phyloP scores from a whole-genome alignment of 805 yeast genomes.

The Saturnispora diversa region DNA sequence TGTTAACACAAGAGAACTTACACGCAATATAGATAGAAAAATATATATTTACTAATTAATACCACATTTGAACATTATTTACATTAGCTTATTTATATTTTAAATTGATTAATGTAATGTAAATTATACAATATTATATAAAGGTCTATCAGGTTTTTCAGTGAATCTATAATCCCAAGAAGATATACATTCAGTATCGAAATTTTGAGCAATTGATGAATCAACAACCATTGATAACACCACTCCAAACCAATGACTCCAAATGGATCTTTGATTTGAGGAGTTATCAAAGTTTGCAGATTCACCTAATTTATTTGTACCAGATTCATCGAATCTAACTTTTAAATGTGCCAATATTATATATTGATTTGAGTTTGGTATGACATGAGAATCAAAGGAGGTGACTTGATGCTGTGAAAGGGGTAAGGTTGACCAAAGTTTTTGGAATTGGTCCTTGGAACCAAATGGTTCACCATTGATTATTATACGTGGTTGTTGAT shows the following conservation, averaged over 20 bases:
- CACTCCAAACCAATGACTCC: conserved; percentile 70
- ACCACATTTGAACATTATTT: too few relatives aligned
- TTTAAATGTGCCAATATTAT: conserved; percentile 44
- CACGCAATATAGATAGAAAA: too few relatives aligned
- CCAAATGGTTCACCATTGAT: conserved; percentile 52
- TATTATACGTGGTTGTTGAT: conserved; percentile 44
- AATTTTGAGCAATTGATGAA: conserved; percentile 34
- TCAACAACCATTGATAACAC: conserved; percentile 53
- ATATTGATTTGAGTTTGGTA: conserved; percentile 37
- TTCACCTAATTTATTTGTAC: conserved; percentile 57
- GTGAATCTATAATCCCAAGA: conserved; percentile 61
- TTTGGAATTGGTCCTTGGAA: conserved; percentile 45
- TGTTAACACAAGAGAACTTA: too few relatives aligned
- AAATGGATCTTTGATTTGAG: conserved; percentile 37
- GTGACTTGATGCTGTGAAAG: conserved; percentile 53
- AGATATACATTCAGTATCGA: conserved; percentile 41
- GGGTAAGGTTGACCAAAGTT: conserved; percentile 51
- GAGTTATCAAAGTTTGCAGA: conserved; percentile 42
- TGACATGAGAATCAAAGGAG: conserved; percentile 57
- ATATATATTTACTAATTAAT: too few relatives aligned
- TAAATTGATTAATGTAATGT: not conserved
- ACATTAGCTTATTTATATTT: too few relatives aligned
- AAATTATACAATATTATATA: conserved; percentile 18
- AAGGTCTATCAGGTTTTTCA: conserved; percentile 48
- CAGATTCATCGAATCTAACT: conserved; percentile 71